phyloP scores from a whole-genome alignment of 1,139 yeast genomes.

The Sugiyamaella xylanicola region DNA sequence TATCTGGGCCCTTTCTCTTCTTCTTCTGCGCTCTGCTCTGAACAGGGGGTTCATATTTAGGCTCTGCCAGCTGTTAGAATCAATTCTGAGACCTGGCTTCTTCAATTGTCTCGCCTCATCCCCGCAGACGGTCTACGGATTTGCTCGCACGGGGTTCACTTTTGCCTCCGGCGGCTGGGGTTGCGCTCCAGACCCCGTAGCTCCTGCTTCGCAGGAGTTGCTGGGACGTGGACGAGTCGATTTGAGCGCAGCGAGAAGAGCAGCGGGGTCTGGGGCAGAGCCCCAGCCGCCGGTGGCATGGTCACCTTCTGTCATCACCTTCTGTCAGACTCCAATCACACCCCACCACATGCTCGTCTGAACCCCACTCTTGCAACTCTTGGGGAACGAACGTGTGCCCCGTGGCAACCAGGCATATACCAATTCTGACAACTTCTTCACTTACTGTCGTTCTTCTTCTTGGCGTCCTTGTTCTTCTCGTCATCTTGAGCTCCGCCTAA shows the following conservation, averaged over 20 bases:
- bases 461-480: conserved; percentile 70
- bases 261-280: not conserved
- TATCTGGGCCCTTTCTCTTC: conserved; percentile 85
- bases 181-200: not conserved
- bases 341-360: no score
- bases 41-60: conserved; percentile 98
- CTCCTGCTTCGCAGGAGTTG: not conserved
- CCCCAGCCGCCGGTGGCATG: conserved; percentile 1
- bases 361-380: no score
- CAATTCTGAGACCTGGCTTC: conserved; percentile 11
- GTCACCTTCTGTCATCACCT: no score
- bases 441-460: conserved; percentile 44
- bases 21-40: conserved; percentile 86
- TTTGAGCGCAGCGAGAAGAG: not conserved
- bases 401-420: no score
- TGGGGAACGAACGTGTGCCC: no score
- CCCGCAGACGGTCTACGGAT: no score
- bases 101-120: no score
- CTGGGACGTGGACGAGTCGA: not conserved
- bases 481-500: conserved; percentile 65
- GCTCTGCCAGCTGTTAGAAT: conserved; percentile 50
- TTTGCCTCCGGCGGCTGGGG: conserved; percentile 2
- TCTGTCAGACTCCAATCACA: no score
- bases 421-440: no score
- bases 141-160: no score